These are phyloP conservation scores for Leishmania tropica DNA, from an alignment of 208 protist species.

Conservation along the genomic window DNA sequence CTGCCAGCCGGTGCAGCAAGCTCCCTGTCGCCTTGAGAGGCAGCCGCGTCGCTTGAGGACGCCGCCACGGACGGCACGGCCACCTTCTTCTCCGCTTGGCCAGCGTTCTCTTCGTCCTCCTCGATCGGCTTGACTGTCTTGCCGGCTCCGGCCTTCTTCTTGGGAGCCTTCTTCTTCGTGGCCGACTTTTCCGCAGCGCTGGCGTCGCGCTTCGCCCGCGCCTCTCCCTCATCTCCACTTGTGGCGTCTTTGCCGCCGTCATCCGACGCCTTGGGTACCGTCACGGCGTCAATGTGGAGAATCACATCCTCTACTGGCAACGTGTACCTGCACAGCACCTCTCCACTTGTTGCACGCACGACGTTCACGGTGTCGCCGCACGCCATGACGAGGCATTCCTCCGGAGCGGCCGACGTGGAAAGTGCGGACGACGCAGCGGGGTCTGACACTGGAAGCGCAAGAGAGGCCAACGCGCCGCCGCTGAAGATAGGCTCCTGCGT, in stretches of 20 bases:
- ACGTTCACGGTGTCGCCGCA: slow-evolving; percentile 88
- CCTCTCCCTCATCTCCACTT: slow-evolving; percentile 6
- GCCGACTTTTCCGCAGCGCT: not conserved
- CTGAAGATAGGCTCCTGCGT: slow-evolving; percentile 87
- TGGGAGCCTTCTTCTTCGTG: not conserved
- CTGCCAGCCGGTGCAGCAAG: slow-evolving; percentile 48
- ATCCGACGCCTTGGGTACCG: slow-evolving; percentile 29
- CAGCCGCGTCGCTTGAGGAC: not conserved
- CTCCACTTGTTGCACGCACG: slow-evolving; percentile 52
- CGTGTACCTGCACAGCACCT: slow-evolving; percentile 69
- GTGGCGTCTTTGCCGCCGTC: not conserved
- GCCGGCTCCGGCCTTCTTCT: not conserved
- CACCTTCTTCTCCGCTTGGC: not conserved
- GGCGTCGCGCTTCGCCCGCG: slow-evolving; percentile 8
- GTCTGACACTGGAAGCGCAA: slow-evolving; percentile 38
- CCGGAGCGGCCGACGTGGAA: not conserved
- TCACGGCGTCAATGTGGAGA: slow-evolving; percentile 79
- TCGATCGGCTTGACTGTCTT: not conserved
- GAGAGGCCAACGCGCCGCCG: slow-evolving; percentile 76
- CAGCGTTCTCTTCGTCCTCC: not conserved
- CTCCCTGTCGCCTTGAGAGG: slow-evolving; percentile 12
- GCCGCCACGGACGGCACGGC: not conserved
- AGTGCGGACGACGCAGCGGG: not conserved
- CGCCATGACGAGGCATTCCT: slow-evolving; percentile 72
- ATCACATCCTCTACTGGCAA: slow-evolving; percentile 87